These are phyloP conservation scores for Echeveria elegans DNA, from an alignment of 164 flowering plant genomes.

Conservation along the genomic window DNA sequence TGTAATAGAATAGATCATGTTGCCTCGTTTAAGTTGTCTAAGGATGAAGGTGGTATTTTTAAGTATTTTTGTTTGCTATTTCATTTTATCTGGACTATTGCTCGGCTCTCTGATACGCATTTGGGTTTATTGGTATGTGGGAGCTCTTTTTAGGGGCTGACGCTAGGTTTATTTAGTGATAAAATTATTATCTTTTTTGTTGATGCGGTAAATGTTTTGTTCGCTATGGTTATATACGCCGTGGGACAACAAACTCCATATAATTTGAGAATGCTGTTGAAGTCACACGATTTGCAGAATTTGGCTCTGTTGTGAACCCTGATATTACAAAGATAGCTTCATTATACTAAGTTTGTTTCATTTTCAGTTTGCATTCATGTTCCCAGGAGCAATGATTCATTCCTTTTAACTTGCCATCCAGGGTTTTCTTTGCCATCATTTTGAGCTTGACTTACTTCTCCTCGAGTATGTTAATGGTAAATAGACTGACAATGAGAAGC, in stretches of 20 bases:
- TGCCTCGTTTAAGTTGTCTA: not conserved
- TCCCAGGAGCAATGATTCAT: not conserved
- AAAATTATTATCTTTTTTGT: not conserved
- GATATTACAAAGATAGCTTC: conserved; percentile 54
- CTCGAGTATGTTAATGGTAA: conserved; percentile 54
- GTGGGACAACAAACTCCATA: conserved; percentile 67
- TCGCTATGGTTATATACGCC: conserved; percentile 55
- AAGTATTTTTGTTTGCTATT: conserved; percentile 61
- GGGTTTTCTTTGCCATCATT: conserved; percentile 56
- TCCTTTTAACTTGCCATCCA: conserved; percentile 24
- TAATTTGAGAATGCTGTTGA: conserved; percentile 68
- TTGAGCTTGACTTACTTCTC: conserved; percentile 77
- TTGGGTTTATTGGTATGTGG: conserved; percentile 54
- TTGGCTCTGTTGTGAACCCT: conserved; percentile 40
- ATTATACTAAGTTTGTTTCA: not conserved
- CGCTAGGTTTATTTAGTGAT: not conserved
- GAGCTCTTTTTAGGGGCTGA: not conserved
- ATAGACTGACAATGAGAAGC: conserved; percentile 20
- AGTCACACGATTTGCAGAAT: conserved; percentile 60
- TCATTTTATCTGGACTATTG: conserved; percentile 58
- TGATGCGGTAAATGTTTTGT: not conserved
- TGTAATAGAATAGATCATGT: no score
- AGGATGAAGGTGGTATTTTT: conserved; percentile 11
- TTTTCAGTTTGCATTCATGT: not conserved
- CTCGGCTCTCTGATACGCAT: conserved; percentile 61